Evolutionary conservation across 208 protist species (phyloP), one percentile per base, ranked within the genome.

Genomic region (Crithidia bombi): DNA sequence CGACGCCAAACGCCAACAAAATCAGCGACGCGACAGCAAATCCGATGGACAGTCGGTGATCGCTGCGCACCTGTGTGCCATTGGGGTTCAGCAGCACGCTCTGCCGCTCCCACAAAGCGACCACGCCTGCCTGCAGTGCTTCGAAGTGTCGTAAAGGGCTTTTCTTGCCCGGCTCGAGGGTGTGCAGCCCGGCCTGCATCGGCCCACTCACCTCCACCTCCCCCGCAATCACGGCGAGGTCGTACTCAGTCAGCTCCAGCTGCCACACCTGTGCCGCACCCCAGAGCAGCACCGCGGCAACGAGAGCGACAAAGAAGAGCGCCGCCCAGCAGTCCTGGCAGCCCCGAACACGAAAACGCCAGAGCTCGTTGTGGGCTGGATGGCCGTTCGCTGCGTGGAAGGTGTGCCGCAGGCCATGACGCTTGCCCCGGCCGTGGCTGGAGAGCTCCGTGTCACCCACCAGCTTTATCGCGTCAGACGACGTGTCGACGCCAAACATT

Each of bases 301-400:
- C 38, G 15, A 88, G 35, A 14, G 33, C 74, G 14, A 78, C 21
- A 32, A 89, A 86, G 57, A 86, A 69, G 19, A 86, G 58, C 10
- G 80, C 79, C 19, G 81, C 81, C 81, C 80, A 89, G 67, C 75
- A 79, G 70, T 89, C 83, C 65, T 89, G 79, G 65, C 75, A 86
- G 47, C 83, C 83, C 9, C 83, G 79, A 28, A 35, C 23, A 23
- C 80, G 83, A 38, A 89, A 89, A 55, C 83, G 83, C 81, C 83
- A 89, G 5, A 89, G 80, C 70, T 89, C 83, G 65, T 86, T 85
- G 55, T 33, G 79, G 30, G 79, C 80, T 0, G 77, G 76, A 1
- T 47, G 63, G 0, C 78, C 78, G 19, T 32, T 38, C 30, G 73
- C 44, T 1, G 72, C 72, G 68, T 28, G 65, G 56, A 83, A 83